phyloP scores from a whole-genome alignment of 371 early-diverging fungal genomes.

The Apophysomyces trapeziformis region DNA sequence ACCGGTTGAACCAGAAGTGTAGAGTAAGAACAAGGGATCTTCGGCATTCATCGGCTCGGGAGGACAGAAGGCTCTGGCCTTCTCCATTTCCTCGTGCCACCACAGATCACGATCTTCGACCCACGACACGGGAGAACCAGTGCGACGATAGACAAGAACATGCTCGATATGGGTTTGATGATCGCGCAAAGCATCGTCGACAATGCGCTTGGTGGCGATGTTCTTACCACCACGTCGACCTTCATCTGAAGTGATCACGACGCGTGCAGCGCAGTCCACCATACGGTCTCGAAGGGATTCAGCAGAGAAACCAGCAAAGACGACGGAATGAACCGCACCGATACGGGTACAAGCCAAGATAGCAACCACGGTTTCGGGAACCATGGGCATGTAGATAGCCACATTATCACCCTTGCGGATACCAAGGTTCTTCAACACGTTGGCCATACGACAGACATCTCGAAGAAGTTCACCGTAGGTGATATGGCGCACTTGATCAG shows the following conservation, averaged over 20 bases:
- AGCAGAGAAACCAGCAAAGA: slow-evolving; percentile 94
- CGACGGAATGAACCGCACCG: slow-evolving; percentile 90
- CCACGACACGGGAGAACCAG: slow-evolving; percentile 77
- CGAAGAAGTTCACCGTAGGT: slow-evolving; percentile 87
- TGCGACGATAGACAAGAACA: slow-evolving; percentile 89
- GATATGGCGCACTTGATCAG: slow-evolving; percentile 68
- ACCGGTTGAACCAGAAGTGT: slow-evolving; percentile 98
- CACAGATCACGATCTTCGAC: slow-evolving; percentile 79
- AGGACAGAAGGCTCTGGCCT: slow-evolving; percentile 79
- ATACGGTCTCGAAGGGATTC: slow-evolving; percentile 88
- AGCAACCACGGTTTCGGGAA: slow-evolving; percentile 90
- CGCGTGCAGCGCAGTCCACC: slow-evolving; percentile 74
- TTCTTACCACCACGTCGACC: slow-evolving; percentile 91
- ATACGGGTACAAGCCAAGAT: slow-evolving; percentile 96
- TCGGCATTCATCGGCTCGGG: slow-evolving; percentile 87
- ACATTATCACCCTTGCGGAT: slow-evolving; percentile 93
- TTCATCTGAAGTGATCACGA: slow-evolving; percentile 87
- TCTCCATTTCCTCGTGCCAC: slow-evolving; percentile 84
- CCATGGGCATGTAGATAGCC: slow-evolving; percentile 98
- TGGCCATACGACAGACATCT: slow-evolving; percentile 84
- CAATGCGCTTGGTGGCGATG: slow-evolving; percentile 90
- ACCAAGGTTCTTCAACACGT: slow-evolving; percentile 78
- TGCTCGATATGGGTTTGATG: slow-evolving; percentile 69
- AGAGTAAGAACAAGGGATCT: slow-evolving; percentile 96
- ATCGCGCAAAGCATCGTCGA: slow-evolving; percentile 81